phyloP scores from a whole-genome alignment of 306 rosid genomes.

The Acacia melanoxylon region DNA sequence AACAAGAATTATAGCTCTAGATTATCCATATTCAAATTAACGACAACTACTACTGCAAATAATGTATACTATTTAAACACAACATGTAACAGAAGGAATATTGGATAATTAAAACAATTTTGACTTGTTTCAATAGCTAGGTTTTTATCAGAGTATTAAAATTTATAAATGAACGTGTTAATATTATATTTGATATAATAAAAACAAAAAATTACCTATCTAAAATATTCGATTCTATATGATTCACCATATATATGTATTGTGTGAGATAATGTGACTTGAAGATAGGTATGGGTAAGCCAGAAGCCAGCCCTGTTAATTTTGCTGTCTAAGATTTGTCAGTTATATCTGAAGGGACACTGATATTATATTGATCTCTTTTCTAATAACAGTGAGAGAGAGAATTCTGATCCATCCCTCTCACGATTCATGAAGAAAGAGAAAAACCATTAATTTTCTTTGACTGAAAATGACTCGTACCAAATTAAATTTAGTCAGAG shows the following conservation, averaged over 20 bases:
- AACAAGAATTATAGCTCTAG: not conserved
- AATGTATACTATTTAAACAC: not conserved
- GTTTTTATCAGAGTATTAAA: not conserved
- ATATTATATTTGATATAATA: not conserved
- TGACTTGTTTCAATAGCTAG: not conserved
- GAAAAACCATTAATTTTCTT: slow-evolving; percentile 4
- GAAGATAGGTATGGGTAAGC: slow-evolving; percentile 26
- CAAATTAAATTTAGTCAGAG: slow-evolving; percentile 32
- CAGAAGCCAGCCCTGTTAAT: slow-evolving; percentile 23
- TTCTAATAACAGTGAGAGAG: not conserved
- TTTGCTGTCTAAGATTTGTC: slow-evolving; percentile 12
- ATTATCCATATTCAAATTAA: not conserved
- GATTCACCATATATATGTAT: not conserved
- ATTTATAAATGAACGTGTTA: not conserved
- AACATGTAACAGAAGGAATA: not conserved
- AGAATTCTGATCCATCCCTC: not conserved
- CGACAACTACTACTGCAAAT: not conserved
- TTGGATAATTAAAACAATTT: not conserved
- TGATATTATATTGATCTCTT: slow-evolving; percentile 16
- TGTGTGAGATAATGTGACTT: slow-evolving; percentile 23
- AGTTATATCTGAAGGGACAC: slow-evolving; percentile 19
- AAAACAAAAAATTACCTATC: not conserved
- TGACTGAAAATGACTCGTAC: slow-evolving; percentile 53
- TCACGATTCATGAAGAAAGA: not conserved
- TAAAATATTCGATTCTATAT: not conserved